Conservation (phyloP, 257 asterid species). For the Ehretia macrophylla region DNA sequence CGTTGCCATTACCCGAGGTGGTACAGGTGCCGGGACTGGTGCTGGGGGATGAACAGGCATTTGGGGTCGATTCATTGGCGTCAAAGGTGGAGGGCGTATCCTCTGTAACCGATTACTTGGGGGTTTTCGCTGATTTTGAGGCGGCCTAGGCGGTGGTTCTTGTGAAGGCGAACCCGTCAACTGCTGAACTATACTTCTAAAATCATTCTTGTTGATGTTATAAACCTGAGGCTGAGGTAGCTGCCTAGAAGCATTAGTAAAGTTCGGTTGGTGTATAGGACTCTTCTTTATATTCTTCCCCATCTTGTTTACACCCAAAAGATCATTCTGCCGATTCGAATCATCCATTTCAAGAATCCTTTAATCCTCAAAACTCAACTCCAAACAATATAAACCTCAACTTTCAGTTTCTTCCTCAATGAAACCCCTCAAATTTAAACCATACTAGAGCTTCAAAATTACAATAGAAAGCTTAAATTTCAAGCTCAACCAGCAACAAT, state of each 20-base stretch:
- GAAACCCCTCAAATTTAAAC: conserved; percentile 1
- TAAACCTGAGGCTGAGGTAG: conserved; percentile 92
- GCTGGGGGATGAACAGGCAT: conserved; percentile 46
- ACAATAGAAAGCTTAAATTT: background rate
- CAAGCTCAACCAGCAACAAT: background rate
- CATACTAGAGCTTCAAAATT: conserved; percentile 4
- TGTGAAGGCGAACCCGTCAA: conserved; percentile 82
- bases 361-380: background rate
- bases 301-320: conserved; percentile 74
- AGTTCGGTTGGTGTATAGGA: conserved; percentile 76
- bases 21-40: conserved; percentile 29
- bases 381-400: background rate
- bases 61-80: conserved; percentile 59
- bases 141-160: conserved; percentile 56
- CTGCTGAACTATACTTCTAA: conserved; percentile 79
- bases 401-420: conserved; percentile 10
- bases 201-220: conserved; percentile 86
- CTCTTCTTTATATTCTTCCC: conserved; percentile 87
- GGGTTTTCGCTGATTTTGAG: conserved; percentile 59
- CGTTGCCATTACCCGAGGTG: conserved; percentile 29
- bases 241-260: conserved; percentile 51
- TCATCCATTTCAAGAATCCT: conserved; percentile 43
- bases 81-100: conserved; percentile 85
- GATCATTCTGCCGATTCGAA: conserved; percentile 58
- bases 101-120: conserved; percentile 67